phyloP scores from a whole-genome alignment of 305 asterid genomes.

The Fraxinus greggii region DNA sequence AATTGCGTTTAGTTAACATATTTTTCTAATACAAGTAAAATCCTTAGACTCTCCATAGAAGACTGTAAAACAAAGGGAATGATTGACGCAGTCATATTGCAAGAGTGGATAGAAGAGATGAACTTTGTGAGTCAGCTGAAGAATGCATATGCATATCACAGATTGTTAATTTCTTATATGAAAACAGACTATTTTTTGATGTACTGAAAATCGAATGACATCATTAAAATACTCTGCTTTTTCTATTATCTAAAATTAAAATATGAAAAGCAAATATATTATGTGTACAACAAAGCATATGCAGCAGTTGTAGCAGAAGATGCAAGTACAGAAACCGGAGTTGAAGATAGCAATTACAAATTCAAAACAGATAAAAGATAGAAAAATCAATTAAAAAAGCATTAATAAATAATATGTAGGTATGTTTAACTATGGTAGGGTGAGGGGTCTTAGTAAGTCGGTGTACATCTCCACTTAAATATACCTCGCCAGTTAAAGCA shows the following conservation, averaged over 20 bases:
- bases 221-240: not conserved
- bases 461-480: not conserved
- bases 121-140: not conserved
- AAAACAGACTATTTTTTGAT: not conserved
- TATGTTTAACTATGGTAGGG: not conserved
- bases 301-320: not conserved
- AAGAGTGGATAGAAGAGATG: not conserved
- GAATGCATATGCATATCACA: not conserved
- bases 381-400: not conserved
- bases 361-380: not conserved
- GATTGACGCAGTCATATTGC: not conserved
- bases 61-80: not conserved
- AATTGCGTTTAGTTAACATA: not conserved
- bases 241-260: not conserved
- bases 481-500: slow-evolving; percentile 59
- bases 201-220: not conserved
- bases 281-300: not conserved
- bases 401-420: not conserved
- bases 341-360: not conserved
- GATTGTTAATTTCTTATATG: not conserved
- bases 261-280: not conserved
- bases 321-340: not conserved
- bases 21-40: not conserved
- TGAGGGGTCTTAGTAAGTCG: not conserved
- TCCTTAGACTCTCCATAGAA: not conserved